Base-by-base conservation (phyloP, 805 yeast genomes). In the Monosporozyma aerobia region DNA sequence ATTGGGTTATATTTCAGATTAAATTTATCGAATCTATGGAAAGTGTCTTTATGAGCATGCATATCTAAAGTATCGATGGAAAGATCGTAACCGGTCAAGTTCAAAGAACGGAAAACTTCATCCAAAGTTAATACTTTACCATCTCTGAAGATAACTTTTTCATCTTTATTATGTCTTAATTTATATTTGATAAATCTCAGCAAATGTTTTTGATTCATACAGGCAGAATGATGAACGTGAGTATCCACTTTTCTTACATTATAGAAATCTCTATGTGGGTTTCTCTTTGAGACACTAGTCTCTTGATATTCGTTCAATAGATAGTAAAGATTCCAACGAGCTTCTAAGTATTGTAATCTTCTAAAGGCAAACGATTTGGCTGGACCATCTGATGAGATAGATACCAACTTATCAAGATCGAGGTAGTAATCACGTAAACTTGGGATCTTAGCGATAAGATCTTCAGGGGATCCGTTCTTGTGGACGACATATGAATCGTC, bases 1-100 rank as follows among this genome's bases (percentile, higher is more conserved):
- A 94, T 85, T 22, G 99, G 99, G 66, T 94, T 94, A 73, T 94
- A 94, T 69, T 94, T 95, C 72, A 94, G 77, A 69, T 94, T 94
- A 77, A 94, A 94, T 71, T 94, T 94, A 71, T 94, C 99, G 65
- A 94, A 94, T 62, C 99, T 79, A 70, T 94, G 99, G 78, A 94
- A 94, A 0, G 98, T 87, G 64, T 94, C 99, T 58, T 90, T 87
- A 69, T 94, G 99, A 5, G 99, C 99, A 70, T 94, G 99, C 99
- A 94, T 94, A 70, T 94, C 99, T 59, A 94, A 77, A 1, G 99
- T 95, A 64, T 94, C 99, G 62, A 94, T 94, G 53, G 95, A 86
- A 54, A 94, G 75, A 66, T 94, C 99, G 66, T 95, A 94, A 1
- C 97, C 98, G 0, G 96, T 85, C 55, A 94, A 77, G 52, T 88